phyloP scores from a whole-genome alignment of 306 rosid genomes.

The Hippophae tibetana region DNA sequence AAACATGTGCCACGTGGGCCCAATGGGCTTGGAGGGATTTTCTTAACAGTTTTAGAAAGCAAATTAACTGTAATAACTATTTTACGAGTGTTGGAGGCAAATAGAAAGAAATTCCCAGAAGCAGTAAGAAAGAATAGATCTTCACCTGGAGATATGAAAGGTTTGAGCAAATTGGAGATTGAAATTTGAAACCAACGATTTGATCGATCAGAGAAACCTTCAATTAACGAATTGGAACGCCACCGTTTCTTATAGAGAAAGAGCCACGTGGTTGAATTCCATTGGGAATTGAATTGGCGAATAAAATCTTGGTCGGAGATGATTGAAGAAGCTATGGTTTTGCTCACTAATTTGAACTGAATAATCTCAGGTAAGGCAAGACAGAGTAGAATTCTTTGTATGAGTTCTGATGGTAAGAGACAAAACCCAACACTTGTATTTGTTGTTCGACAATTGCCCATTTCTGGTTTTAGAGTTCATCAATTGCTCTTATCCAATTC shows the following conservation, averaged over 20 bases:
- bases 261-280: slow-evolving; percentile 50
- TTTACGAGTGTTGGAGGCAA: slow-evolving; percentile 40
- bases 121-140: slow-evolving; percentile 50
- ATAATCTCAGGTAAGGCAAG: slow-evolving; percentile 33
- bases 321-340: slow-evolving; percentile 15
- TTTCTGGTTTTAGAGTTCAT: slow-evolving; percentile 2
- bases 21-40: slow-evolving; percentile 46
- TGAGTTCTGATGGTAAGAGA: slow-evolving; percentile 47
- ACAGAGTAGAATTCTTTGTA: slow-evolving; percentile 40
- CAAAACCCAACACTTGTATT: slow-evolving; percentile 37
- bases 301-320: slow-evolving; percentile 36
- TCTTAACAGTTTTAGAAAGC: slow-evolving; percentile 32
- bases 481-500: neutral
- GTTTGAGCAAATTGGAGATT: slow-evolving; percentile 33
- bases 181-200: slow-evolving; percentile 53
- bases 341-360: slow-evolving; percentile 26
- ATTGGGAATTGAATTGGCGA: slow-evolving; percentile 36
- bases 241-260: slow-evolving; percentile 56
- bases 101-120: slow-evolving; percentile 36
- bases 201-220: slow-evolving; percentile 47
- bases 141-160: slow-evolving; percentile 32
- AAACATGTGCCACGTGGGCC: slow-evolving; percentile 63
- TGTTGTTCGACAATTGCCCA: slow-evolving; percentile 39
- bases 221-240: slow-evolving; percentile 50
- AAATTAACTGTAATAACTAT: slow-evolving; percentile 46